phyloP scores from a whole-genome alignment of 176 grass and related monocot species.

The Oryza coarctata region DNA sequence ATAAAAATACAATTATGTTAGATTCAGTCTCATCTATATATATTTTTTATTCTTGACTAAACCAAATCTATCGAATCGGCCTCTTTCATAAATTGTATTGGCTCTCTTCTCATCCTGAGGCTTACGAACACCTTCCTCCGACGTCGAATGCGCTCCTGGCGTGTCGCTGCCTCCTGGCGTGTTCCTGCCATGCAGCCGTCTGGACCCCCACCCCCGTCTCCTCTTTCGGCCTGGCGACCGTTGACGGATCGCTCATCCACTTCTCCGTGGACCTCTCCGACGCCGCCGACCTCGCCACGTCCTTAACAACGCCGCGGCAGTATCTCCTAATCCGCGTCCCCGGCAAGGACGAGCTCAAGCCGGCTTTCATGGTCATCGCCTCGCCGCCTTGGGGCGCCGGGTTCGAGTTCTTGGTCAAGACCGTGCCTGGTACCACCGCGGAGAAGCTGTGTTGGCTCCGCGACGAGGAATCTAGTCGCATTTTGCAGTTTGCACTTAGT shows the following conservation, averaged over 20 bases:
- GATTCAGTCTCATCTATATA: too few species aligned
- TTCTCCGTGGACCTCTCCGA: conserved; percentile 66
- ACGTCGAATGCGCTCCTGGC: conserved; percentile 43
- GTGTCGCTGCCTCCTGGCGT: conserved; percentile 50
- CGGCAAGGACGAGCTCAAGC: conserved; percentile 34
- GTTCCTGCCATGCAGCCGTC: conserved; percentile 42
- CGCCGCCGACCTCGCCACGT: conserved; percentile 38
- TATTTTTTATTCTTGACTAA: too few species aligned
- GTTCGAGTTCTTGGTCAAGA: conserved; percentile 81
- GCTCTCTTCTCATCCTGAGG: too few species aligned
- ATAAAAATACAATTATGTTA: too few species aligned
- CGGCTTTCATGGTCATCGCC: conserved; percentile 72
- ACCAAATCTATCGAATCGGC: too few species aligned
- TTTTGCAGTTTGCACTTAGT: neutral
- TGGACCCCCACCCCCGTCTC: conserved; percentile 59
- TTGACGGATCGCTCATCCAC: conserved; percentile 64
- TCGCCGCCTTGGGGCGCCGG: conserved; percentile 45
- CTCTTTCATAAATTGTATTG: too few species aligned
- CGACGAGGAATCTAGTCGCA: conserved; percentile 31
- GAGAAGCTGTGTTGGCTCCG: conserved; percentile 60
- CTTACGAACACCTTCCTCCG: too few species aligned
- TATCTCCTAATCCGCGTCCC: conserved; percentile 76
- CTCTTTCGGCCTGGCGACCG: conserved; percentile 46
- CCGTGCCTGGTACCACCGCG: conserved; percentile 56
- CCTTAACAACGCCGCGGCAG: conserved; percentile 55